Evolutionary conservation across 371 early-diverging fungal species (phyloP), one percentile per base, ranked within the genome.

Genomic region (Coemansia sp.): DNA sequence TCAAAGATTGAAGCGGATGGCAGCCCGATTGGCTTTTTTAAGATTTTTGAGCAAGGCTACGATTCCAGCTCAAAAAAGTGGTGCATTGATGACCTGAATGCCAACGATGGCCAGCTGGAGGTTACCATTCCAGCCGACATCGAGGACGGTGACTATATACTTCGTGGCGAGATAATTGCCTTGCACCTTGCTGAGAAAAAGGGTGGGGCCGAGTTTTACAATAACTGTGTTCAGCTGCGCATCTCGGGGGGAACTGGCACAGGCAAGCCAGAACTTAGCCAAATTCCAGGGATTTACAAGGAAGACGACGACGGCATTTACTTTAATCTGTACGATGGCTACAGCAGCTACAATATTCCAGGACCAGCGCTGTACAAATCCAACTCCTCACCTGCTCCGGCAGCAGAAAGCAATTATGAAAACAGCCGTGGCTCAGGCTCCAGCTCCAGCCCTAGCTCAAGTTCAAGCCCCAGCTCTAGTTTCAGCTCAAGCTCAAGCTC

Each of bases 21-120:
- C 4, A 33, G 43, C 6, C 55, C 55, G 11, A 4, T 47, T 2
- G 57, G 49, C 3, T 72, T 72, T 72, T 72, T 65, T 49, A 71
- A 72, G 54, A 72, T 72, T 9, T 72, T 53, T 7, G 72, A 72
- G 51, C 44, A 72, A 12, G 72, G 72, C 5, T 72, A 72, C 10
- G 50, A 72, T n/a, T 5, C 51, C 4, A 36, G 18, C 2, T 53
- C 31, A 3, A 55, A 64, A 2, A 33, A 46, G 10, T 72, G 72
- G 72, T 68, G 71, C 43, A 51, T 60, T 18, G 64, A 71, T n/a
- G 33, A 36, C 14, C 2, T 72, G 10, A 69, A 50, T 29, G 34
- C 11, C 3, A 51, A 58, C 38, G 31, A 53, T 4, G 72, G 72
- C 6, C 38, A 52, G 29, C 24, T 72, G 32, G 46, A 50, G 10